phyloP scores from a whole-genome alignment of 148 eudicot species.

The Vaccinium darrowii region DNA sequence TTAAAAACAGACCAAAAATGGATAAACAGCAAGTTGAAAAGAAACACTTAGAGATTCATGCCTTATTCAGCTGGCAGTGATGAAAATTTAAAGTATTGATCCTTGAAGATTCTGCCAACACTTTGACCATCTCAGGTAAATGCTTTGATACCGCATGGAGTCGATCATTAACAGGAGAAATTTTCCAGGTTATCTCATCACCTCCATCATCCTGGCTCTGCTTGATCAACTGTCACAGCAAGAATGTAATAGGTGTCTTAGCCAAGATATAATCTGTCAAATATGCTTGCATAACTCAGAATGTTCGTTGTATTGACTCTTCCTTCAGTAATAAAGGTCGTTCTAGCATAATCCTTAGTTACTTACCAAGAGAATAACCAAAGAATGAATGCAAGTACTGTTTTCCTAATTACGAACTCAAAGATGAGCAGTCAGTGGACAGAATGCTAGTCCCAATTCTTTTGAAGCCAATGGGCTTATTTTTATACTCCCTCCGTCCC shows the following conservation, averaged over 20 bases:
- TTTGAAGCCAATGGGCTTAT: neutral
- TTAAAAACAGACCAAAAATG: constrained; percentile 13
- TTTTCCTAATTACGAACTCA: no score
- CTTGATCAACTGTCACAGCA: constrained; percentile 58
- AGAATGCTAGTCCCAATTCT: neutral
- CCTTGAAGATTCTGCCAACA: constrained; percentile 76
- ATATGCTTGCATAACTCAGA: neutral
- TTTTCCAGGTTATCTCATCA: constrained; percentile 88
- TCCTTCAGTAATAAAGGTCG: neutral
- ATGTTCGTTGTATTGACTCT: neutral
- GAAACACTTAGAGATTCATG: constrained; percentile 21
- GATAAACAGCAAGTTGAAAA: neutral
- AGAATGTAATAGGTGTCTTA: neutral
- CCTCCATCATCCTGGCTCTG: constrained; percentile 96
- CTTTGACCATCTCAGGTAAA: constrained; percentile 57
- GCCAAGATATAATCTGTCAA: constrained; percentile 13
- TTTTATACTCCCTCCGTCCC: no score
- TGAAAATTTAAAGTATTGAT: constrained; percentile 53
- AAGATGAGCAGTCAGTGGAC: neutral
- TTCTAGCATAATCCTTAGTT: neutral
- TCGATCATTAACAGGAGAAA: constrained; percentile 85
- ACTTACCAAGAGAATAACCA: neutral
- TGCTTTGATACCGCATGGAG: constrained; percentile 70
- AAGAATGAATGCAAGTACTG: neutral
- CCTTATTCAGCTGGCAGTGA: constrained; percentile 49